These are phyloP conservation scores for Dendrobium huoshanense DNA, from an alignment of 106 monocot species.

Conservation along the genomic window DNA sequence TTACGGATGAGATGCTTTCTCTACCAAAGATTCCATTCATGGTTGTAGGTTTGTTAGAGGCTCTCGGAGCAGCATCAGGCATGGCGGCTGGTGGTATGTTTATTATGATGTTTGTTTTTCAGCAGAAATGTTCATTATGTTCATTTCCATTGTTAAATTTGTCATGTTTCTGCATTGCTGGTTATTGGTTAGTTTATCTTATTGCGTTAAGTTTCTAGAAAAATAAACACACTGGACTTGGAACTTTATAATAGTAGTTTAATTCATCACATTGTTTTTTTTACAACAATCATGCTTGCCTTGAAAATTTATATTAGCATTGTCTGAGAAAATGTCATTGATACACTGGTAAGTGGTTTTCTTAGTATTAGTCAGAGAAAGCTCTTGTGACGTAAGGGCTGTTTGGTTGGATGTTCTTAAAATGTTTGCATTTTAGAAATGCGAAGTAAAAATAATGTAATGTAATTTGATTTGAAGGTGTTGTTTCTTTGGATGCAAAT, in stretches of 20 bases:
- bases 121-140: not conserved
- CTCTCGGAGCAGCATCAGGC: constrained; percentile 76
- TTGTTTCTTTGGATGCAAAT: too few species aligned
- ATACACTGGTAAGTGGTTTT: not conserved
- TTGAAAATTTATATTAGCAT: not conserved
- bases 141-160: not conserved
- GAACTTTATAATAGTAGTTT: not conserved
- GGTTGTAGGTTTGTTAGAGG: constrained; percentile 76
- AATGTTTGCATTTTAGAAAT: too few species aligned
- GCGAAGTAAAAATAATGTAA: too few species aligned
- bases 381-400: not conserved
- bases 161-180: not conserved
- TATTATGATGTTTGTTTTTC: not conserved
- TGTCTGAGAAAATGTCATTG: not conserved
- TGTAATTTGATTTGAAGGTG: too few species aligned
- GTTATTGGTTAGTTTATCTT: not conserved
- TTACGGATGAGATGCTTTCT: constrained; percentile 91
- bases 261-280: not conserved
- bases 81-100: constrained; percentile 94
- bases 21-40: constrained; percentile 73
- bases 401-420: too few species aligned
- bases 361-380: not conserved
- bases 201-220: not conserved
- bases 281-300: not conserved
- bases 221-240: not conserved